Conservation (phyloP, 148 eudicot genomes). For the Arbutus unedo region DNA sequence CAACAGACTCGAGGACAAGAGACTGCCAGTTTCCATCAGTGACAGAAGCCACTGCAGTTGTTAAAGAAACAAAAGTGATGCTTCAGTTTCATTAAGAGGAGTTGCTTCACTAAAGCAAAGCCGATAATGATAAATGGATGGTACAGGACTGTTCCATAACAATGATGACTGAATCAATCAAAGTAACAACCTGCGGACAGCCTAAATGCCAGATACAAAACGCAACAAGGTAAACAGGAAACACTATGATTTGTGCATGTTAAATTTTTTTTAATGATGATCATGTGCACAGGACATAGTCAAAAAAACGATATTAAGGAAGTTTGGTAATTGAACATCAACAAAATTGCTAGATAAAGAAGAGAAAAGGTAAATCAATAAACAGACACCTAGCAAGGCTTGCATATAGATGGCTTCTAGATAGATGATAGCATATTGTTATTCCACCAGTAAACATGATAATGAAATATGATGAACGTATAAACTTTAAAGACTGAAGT, state of each 20-base stretch:
- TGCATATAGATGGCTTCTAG: neutral
- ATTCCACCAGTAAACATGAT: neutral
- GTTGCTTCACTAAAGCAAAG: neutral
- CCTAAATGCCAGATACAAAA: neutral
- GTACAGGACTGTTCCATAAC: neutral
- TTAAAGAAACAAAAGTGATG: conserved; percentile 16
- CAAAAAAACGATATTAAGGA: neutral
- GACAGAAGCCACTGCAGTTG: conserved; percentile 58
- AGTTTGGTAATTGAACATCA: neutral
- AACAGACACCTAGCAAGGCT: neutral
- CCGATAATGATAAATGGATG: neutral
- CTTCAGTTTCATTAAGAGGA: neutral
- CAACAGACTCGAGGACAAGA: conserved; percentile 51
- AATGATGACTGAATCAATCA: neutral
- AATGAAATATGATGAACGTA: neutral
- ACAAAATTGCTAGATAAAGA: neutral
- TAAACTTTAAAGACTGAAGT: neutral
- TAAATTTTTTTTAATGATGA: neutral
- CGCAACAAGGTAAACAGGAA: neutral
- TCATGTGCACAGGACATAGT: neutral
- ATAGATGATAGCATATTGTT: neutral
- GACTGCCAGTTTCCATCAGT: conserved; percentile 61
- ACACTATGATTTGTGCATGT: neutral
- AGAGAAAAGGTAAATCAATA: neutral
- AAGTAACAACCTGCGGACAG: neutral